Conservation (phyloP, 371 early-diverging fungal genomes). For the Syncephalastrum contaminatum region DNA sequence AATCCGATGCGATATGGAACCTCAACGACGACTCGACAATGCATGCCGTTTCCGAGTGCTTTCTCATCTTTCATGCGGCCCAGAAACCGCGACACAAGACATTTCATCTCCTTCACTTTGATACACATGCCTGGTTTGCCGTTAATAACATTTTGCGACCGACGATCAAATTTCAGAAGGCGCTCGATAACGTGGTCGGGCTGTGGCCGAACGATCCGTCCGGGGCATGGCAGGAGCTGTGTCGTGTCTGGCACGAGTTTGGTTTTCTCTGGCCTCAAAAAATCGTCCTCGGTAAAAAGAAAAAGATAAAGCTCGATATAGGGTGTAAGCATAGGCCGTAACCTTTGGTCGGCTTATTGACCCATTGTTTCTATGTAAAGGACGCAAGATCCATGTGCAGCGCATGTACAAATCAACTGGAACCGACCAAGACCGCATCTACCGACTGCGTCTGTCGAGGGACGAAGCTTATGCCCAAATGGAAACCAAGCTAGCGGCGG, state of each 20-base stretch:
- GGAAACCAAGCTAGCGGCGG: background rate
- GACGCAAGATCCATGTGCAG: constrained; percentile 19
- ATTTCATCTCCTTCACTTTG: constrained; percentile 28
- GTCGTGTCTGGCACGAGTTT: constrained; percentile 33
- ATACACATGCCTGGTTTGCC: constrained; percentile 33
- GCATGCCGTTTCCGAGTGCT: constrained; percentile 32
- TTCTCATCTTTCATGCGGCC: constrained; percentile 29
- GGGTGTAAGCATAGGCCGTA: background rate
- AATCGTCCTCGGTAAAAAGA: constrained; percentile 25
- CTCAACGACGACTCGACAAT: constrained; percentile 33
- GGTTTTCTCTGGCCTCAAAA: constrained; percentile 50
- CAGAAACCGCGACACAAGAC: constrained; percentile 15
- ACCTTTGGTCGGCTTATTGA: background rate
- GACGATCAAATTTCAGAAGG: constrained; percentile 21
- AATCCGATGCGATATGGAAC: constrained; percentile 27
- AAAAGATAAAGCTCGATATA: background rate
- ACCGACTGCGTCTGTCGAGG: constrained; percentile 16
- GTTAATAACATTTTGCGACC: constrained; percentile 31
- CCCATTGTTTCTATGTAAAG: constrained; percentile 1
- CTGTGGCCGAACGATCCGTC: constrained; percentile 19
- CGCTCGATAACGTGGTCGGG: constrained; percentile 18
- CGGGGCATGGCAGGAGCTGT: constrained; percentile 23
- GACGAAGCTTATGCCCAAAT: constrained; percentile 18
- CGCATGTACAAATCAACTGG: constrained; percentile 8
- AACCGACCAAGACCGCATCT: constrained; percentile 6